Conservation (phyloP, 495 filamentous ascomycete genomes). For the Tuber microsphaerosporum region DNA sequence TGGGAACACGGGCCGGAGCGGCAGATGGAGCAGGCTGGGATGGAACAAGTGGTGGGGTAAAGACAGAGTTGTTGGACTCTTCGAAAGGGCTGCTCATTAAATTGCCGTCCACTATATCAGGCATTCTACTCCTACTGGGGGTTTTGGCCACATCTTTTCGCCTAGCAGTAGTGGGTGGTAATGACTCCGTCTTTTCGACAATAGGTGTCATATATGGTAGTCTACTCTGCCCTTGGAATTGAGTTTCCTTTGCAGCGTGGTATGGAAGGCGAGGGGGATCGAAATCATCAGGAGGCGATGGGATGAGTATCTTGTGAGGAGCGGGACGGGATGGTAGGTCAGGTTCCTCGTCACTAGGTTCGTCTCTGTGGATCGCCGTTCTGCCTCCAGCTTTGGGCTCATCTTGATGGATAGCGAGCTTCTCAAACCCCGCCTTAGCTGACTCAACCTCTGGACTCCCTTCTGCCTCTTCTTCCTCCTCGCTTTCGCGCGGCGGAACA, state of each 20-base stretch:
- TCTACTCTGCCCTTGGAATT: constrained; percentile 68
- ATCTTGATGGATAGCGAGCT: constrained; percentile 27
- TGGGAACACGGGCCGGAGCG: constrained; percentile 21
- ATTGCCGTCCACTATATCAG: constrained; percentile 44
- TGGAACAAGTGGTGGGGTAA: constrained; percentile 17
- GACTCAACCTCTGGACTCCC: constrained; percentile 22
- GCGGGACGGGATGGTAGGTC: constrained; percentile 24
- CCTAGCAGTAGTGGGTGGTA: constrained; percentile 32
- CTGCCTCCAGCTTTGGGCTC: constrained; percentile 17
- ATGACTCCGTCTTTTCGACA: constrained; percentile 86
- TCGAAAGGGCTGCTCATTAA: constrained; percentile 63
- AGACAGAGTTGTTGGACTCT: constrained; percentile 49
- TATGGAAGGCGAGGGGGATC: constrained; percentile 66
- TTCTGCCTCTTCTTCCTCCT: constrained; percentile 30
- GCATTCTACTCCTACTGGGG: constrained; percentile 36
- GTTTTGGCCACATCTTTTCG: constrained; percentile 34
- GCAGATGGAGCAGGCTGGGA: constrained; percentile 5
- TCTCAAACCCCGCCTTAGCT: constrained; percentile 11
- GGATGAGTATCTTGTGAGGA: constrained; percentile 51
- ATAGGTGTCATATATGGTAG: constrained; percentile 98
- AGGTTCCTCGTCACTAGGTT: constrained; percentile 40
- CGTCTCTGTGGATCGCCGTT: constrained; percentile 27
- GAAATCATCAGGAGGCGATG: constrained; percentile 77
- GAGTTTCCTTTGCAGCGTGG: constrained; percentile 50
- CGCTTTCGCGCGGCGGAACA: constrained; percentile 30